A percentile compares a stretch with the other conserved stretches of the same genome.
These are phyloP conservation scores for Tetrahymena elliotti DNA, from an alignment of 73 alveolate species.

Conservation along the genomic window DNA sequence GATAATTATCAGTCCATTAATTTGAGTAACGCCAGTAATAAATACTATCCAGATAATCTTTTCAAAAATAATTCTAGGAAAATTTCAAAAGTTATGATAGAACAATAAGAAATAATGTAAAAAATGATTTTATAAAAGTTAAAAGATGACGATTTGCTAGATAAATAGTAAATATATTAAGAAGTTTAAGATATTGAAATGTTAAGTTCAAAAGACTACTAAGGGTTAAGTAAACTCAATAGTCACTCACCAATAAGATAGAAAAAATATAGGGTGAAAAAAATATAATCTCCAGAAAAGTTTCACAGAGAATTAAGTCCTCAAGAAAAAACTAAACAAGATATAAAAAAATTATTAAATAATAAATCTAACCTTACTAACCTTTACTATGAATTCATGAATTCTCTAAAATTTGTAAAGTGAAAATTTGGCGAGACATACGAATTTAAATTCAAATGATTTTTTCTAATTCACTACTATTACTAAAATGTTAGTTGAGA, in stretches of 20 bases:
- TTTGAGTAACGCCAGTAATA: not conserved
- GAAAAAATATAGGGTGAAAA: not conserved
- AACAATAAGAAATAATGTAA: not conserved
- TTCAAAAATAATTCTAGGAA: not conserved
- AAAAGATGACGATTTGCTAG: not conserved
- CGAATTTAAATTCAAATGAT: no score
- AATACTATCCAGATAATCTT: not conserved
- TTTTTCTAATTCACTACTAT: not conserved
- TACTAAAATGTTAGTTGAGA: no score
- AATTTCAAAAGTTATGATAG: not conserved
- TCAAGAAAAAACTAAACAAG: not conserved
- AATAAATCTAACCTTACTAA: not conserved
- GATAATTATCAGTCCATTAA: not conserved
- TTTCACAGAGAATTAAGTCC: not conserved
- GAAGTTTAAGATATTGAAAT: not conserved
- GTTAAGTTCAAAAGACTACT: not conserved
- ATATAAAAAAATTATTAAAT: not conserved
- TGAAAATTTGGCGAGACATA: no score
- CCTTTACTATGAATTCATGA: not conserved
- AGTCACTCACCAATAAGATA: not conserved
- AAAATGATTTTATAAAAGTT: not conserved
- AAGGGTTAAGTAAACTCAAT: not conserved
- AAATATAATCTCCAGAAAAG: not conserved
- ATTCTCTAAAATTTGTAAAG: not conserved
- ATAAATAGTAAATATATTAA: not conserved